phyloP scores from a whole-genome alignment of 345 rosid genomes.

The Linum trigynum region DNA sequence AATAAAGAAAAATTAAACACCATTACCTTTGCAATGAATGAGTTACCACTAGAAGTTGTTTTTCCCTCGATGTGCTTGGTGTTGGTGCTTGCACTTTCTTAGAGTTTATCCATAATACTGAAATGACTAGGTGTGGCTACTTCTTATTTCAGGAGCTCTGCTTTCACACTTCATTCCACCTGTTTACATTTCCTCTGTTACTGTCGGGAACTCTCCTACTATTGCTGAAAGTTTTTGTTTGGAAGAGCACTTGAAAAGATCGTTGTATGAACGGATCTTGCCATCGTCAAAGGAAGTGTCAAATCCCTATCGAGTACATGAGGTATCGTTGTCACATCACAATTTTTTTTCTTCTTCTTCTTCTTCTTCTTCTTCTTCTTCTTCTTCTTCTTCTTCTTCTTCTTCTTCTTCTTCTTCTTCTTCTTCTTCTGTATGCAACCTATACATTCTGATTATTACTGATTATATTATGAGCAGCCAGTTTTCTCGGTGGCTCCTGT shows the following conservation, averaged over 20 bases:
- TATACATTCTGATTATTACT: not conserved
- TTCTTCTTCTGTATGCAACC: conserved; percentile 6
- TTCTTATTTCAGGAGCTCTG: conserved; percentile 56
- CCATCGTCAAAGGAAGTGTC: conserved; percentile 33
- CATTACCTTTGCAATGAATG: not conserved
- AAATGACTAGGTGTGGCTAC: conserved; percentile 10
- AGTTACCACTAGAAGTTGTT: not conserved
- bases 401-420: no score
- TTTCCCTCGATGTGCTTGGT: not conserved
- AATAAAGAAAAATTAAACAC: not conserved
- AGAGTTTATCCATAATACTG: not conserved
- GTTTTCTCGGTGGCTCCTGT: conserved; percentile 50
- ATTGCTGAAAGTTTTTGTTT: conserved; percentile 27
- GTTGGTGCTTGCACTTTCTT: not conserved
- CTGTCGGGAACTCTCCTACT: conserved; percentile 50
- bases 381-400: no score
- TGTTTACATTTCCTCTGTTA: conserved; percentile 62
- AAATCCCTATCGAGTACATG: conserved; percentile 41
- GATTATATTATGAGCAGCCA: conserved; percentile 42
- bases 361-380: no score
- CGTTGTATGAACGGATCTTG: conserved; percentile 45
- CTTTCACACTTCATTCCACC: conserved; percentile 62
- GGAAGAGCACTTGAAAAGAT: conserved; percentile 41
- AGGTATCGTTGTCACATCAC: conserved; percentile 38
- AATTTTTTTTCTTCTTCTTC: no score